Conservation (phyloP, 2,329 filamentous ascomycete species). For the Sporothrix brunneoviolacea region DNA sequence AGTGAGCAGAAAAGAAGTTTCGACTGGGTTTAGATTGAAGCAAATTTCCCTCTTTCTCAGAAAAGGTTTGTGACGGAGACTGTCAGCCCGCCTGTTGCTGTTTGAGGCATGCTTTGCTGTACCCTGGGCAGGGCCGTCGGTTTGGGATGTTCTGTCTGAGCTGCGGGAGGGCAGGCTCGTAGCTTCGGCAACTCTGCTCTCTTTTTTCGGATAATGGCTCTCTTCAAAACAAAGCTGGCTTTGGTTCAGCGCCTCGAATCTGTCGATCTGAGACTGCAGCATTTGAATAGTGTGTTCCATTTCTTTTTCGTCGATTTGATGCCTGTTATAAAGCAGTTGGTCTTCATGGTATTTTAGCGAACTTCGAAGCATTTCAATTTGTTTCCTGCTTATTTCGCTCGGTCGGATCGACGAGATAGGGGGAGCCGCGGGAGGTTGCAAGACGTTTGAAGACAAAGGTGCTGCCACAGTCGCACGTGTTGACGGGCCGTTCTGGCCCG, state of each 20-base stretch:
- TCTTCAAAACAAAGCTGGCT: slow-evolving; percentile 41
- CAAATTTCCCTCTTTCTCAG: slow-evolving; percentile 17
- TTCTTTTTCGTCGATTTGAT: slow-evolving; percentile 53
- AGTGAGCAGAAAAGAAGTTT: slow-evolving; percentile 21
- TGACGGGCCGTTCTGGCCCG: background rate
- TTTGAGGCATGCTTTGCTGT: slow-evolving; percentile 9
- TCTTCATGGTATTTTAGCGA: slow-evolving; percentile 51
- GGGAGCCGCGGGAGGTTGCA: slow-evolving; percentile 28
- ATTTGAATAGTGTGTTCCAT: slow-evolving; percentile 43
- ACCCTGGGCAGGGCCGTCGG: background rate
- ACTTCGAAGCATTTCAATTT: slow-evolving; percentile 45
- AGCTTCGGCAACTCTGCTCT: slow-evolving; percentile 18
- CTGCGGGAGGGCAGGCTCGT: slow-evolving; percentile 15
- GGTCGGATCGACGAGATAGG: slow-evolving; percentile 53
- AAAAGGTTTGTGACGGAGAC: slow-evolving; percentile 13
- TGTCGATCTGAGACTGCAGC: slow-evolving; percentile 26
- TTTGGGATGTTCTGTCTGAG: background rate
- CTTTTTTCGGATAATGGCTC: slow-evolving; percentile 32
- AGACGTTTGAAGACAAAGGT: slow-evolving; percentile 11
- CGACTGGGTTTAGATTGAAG: slow-evolving; percentile 25
- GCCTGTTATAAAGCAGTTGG: slow-evolving; percentile 54
- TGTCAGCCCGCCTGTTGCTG: slow-evolving; percentile 16
- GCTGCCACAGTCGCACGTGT: background rate
- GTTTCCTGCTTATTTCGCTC: slow-evolving; percentile 55
- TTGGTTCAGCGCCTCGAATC: slow-evolving; percentile 41